Evolutionary conservation across 495 filamentous ascomycete species (phyloP), one percentile per base, ranked within the genome.

Genomic region (Penicillium alfredii): DNA sequence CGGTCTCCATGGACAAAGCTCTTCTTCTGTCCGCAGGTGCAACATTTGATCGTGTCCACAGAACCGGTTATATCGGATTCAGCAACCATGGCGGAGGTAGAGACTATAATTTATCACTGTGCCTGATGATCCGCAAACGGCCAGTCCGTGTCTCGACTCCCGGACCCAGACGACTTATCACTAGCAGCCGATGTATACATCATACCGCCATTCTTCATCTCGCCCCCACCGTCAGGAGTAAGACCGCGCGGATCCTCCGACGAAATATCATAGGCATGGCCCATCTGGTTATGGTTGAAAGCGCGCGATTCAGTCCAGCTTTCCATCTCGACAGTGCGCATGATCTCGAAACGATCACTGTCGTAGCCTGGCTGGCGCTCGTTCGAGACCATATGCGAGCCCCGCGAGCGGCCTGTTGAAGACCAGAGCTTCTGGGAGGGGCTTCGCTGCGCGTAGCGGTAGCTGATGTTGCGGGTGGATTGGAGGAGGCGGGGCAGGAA

Each of bases 401-500:
- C 33, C n/a, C 40, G 42, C 0, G 54, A 58, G 42, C 42, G 53
- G 11, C 39, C 40, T 8, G 40, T 50, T 6, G 56, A 56, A 1
- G 49, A 46, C 38, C 45, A 57, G 14, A 56, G 29, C 24, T 58
- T 63, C 14, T 49, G 41, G 4, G 46, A 45, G 23, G 22, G 53
- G 18, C 29, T 47, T 18, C 43, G 49, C 3, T 41, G 44, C 11
- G 53, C 45, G 30, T 43, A 55, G 30, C 44, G 38, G 34, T 42
- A 45, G 35, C 23, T 35, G 30, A 44, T 36, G 14, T 49, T 41
- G 31, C 43, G 45, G 32, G 39, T 56, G 17, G 60, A 55, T 21
- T 51, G 44, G 31, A 68, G 60, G 8, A 70, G 44, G 4, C 50
- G 57, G 14, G 70, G 70, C 9, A 69, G 34, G 49, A 71, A 64